phyloP scores from a whole-genome alignment of 75 land plant genomes.

The Sequoia sempervirens region DNA sequence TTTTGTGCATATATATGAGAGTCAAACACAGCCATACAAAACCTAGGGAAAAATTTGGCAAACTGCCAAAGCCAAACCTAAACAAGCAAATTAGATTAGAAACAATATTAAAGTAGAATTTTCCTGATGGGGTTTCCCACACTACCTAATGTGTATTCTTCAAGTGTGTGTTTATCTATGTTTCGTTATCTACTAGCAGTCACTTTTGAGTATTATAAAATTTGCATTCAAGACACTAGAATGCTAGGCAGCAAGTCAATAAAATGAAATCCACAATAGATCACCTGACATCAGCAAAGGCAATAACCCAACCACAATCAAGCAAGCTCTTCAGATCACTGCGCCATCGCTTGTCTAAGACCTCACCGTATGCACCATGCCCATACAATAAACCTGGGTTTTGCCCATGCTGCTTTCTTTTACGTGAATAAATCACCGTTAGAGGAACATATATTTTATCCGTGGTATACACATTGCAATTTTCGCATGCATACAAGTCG shows the following conservation, averaged over 20 bases:
- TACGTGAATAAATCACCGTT: slow-evolving; percentile 65
- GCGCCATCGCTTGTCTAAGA: slow-evolving; percentile 79
- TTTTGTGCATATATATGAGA: no score
- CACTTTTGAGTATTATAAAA: neutral
- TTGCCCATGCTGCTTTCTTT: slow-evolving; percentile 28
- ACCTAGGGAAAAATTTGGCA: no score
- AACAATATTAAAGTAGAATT: no score
- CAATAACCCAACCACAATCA: slow-evolving; percentile 95
- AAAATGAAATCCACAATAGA: neutral
- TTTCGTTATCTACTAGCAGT: neutral
- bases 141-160: neutral
- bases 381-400: slow-evolving; percentile 81
- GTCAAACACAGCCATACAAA: neutral
- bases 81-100: no score
- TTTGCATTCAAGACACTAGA: no score
- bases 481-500: slow-evolving; percentile 73
- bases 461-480: slow-evolving; percentile 47
- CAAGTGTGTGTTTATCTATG: neutral
- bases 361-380: slow-evolving; percentile 93
- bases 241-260: neutral
- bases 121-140: neutral
- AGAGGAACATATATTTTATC: slow-evolving; percentile 67
- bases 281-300: slow-evolving; percentile 97
- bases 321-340: slow-evolving; percentile 81
- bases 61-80: no score